Percentiles rank a stretch among this genome's conserved stretches.
These are phyloP conservation scores for Calonectria pseudoturangicola DNA, from an alignment of 2,329 filamentous ascomycete genomes.

Conservation along the genomic window DNA sequence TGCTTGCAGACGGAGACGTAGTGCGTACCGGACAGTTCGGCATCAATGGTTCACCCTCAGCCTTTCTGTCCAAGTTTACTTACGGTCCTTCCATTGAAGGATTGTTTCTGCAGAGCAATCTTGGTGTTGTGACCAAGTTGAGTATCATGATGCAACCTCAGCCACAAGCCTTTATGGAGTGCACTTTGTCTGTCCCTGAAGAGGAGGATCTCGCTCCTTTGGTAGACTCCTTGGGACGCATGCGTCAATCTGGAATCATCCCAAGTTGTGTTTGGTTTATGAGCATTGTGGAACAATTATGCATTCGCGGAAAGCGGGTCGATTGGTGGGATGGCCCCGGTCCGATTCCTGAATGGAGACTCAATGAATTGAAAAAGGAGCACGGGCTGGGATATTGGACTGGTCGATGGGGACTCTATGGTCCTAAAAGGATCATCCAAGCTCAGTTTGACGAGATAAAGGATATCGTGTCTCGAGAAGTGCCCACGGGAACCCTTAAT, in stretches of 20 bases:
- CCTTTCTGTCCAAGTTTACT: background rate
- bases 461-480: background rate
- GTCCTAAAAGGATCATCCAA: constrained; percentile 3
- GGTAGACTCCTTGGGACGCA: background rate
- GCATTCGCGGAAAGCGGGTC: background rate
- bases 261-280: background rate
- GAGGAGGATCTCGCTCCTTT: background rate
- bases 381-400: background rate
- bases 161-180: background rate
- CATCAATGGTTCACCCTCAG: background rate
- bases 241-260: background rate
- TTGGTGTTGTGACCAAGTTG: background rate
- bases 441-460: constrained; percentile 1
- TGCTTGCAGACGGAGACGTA: background rate
- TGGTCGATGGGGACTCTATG: background rate
- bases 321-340: background rate
- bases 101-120: constrained; percentile 8
- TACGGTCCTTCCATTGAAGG: background rate
- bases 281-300: background rate
- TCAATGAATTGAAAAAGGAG: background rate
- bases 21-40: background rate
- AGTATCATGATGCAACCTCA: background rate
- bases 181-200: background rate
- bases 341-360: background rate
- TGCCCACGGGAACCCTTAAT: background rate